Conservation (phyloP, 2,329 filamentous ascomycete genomes). For the Diplodia seriata region DNA sequence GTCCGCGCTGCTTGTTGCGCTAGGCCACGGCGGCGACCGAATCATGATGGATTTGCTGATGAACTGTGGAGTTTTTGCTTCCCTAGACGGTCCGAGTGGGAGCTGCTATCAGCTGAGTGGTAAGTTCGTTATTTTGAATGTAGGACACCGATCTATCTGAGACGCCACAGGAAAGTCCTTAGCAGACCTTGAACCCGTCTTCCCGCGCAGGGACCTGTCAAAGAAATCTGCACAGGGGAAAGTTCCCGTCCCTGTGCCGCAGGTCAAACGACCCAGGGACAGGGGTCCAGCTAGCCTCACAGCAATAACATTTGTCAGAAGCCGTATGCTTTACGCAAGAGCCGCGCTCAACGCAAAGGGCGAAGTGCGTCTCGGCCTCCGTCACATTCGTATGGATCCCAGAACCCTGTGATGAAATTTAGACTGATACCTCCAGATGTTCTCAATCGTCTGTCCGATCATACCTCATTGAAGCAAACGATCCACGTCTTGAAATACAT, state of each 20-base stretch:
- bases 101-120: conserved; percentile 84
- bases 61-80: conserved; percentile 76
- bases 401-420: conserved; percentile 9
- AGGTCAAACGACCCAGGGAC: conserved; percentile 45
- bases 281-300: conserved; percentile 25
- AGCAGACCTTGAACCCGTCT: conserved; percentile 24
- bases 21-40: conserved; percentile 76
- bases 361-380: conserved; percentile 74
- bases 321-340: conserved; percentile 84
- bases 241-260: conserved; percentile 26
- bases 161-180: conserved; percentile 30
- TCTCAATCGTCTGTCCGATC: conserved; percentile 71
- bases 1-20: conserved; percentile 73
- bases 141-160: conserved; percentile 19
- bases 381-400: conserved; percentile 73
- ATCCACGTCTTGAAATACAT: conserved; percentile 86
- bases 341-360: conserved; percentile 73
- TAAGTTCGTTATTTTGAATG: conserved; percentile 42
- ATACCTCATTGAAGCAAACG: conserved; percentile 61
- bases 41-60: conserved; percentile 80
- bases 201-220: conserved; percentile 11
- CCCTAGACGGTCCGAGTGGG: conserved; percentile 64
- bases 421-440: conserved; percentile 66
- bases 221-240: conserved; percentile 24
- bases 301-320: conserved; percentile 75